Percentiles rank a stretch among this genome's conserved stretches.
phyloP scores from a whole-genome alignment of 192 early-diverging fungal species.

The Chytriomyces confervae region DNA sequence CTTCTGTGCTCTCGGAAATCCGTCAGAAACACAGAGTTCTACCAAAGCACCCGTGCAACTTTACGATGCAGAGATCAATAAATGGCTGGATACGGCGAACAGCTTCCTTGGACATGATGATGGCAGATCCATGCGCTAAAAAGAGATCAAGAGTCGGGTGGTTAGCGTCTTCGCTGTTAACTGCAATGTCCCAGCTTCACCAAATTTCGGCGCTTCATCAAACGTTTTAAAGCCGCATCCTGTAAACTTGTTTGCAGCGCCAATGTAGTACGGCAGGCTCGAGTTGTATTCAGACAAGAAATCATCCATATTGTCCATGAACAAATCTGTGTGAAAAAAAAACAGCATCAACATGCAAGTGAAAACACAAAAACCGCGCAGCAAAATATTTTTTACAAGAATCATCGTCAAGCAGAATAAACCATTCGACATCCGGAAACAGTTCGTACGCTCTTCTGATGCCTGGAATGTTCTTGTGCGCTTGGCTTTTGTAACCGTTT shows the following conservation, averaged over 20 bases:
- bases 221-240: neutral
- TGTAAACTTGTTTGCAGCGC: neutral
- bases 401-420: constrained; percentile 2
- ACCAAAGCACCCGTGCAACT: neutral
- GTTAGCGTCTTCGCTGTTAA: no score
- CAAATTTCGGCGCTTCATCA: neutral
- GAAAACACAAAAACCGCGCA: neutral
- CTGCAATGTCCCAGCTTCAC: neutral
- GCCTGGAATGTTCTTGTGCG: neutral
- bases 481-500: neutral
- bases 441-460: neutral
- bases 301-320: neutral
- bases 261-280: constrained; percentile 10
- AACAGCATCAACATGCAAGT: neutral
- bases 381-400: neutral
- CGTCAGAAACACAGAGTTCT: neutral
- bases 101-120: neutral
- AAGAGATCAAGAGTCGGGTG: no score
- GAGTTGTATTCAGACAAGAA: neutral
- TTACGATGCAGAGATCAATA: neutral
- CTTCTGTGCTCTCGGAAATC: neutral
- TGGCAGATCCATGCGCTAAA: neutral
- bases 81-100: neutral
- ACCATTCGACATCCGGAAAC: neutral
- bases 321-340: neutral